Conservation (phyloP, 805 yeast genomes). For the Candida insectorum region DNA sequence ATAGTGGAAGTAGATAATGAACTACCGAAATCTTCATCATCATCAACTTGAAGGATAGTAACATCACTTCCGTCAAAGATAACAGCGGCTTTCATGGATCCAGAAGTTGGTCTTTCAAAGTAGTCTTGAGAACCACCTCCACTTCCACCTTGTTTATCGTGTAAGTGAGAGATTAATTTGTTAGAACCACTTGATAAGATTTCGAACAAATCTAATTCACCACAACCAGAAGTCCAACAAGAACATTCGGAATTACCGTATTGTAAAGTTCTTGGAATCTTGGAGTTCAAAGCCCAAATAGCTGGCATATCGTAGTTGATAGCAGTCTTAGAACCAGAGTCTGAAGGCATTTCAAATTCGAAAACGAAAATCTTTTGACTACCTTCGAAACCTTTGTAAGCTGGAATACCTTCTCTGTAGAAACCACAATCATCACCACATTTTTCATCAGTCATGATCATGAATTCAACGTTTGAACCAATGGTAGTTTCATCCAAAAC, state of each 20-base stretch:
- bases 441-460: constrained; percentile 72
- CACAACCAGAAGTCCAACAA: constrained; percentile 89
- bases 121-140: constrained; percentile 81
- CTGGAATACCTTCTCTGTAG: constrained; percentile 83
- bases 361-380: constrained; percentile 79
- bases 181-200: constrained; percentile 72
- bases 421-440: constrained; percentile 73
- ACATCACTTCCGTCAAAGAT: constrained; percentile 61
- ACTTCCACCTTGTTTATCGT: constrained; percentile 75
- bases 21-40: constrained; percentile 47
- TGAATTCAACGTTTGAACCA: constrained; percentile 72
- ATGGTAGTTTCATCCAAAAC: constrained; percentile 67
- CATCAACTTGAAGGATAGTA: constrained; percentile 60
- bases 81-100: constrained; percentile 85
- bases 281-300: constrained; percentile 91
- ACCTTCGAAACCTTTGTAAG: constrained; percentile 93
- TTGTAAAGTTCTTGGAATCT: constrained; percentile 94
- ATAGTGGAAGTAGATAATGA: constrained; percentile 50
- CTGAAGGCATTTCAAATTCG: constrained; percentile 92
- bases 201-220: constrained; percentile 95
- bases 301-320: constrained; percentile 95
- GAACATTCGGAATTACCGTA: constrained; percentile 85
- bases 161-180: constrained; percentile 77
- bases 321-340: constrained; percentile 36
- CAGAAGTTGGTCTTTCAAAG: constrained; percentile 77